These are phyloP conservation scores for Davidsoniella virescens DNA, from an alignment of 2,329 filamentous ascomycete species.

Conservation along the genomic window DNA sequence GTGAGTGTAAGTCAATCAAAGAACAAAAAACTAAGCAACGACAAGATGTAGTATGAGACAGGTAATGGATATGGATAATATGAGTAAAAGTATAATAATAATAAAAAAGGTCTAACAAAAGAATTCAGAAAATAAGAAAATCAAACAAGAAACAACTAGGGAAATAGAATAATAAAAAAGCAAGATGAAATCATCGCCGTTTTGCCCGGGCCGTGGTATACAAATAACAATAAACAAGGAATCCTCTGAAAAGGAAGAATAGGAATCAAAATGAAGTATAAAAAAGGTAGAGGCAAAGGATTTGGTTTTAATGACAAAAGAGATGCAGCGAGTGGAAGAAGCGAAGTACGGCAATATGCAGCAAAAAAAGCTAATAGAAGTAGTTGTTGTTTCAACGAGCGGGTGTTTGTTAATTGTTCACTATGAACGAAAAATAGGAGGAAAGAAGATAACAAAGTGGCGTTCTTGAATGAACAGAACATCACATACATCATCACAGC, in stretches of 20 bases:
- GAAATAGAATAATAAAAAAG: constrained; percentile 3
- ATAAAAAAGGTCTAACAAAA: constrained; percentile 3
- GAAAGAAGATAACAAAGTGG: constrained; percentile 7
- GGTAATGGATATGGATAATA: neutral
- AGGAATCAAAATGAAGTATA: neutral
- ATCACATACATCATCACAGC: neutral
- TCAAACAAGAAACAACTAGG: constrained; percentile 1
- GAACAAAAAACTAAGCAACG: neutral
- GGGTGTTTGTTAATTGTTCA: neutral
- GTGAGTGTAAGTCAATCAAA: neutral
- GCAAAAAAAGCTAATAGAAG: neutral
- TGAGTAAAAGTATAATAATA: neutral
- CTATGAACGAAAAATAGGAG: neutral
- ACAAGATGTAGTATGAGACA: neutral
- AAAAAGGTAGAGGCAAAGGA: neutral
- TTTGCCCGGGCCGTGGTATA: constrained; percentile 17
- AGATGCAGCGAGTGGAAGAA: too few relatives aligned
- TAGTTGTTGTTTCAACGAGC: neutral
- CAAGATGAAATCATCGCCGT: constrained; percentile 6
- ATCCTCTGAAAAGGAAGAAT: constrained; percentile 14
- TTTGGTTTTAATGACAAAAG: too few relatives aligned
- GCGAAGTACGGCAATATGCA: constrained; percentile 4
- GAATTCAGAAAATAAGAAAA: neutral
- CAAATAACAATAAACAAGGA: constrained; percentile 21
- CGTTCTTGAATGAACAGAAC: neutral